Conservation (phyloP, 2,329 filamentous ascomycete species). For the Amauroascus niger region DNA sequence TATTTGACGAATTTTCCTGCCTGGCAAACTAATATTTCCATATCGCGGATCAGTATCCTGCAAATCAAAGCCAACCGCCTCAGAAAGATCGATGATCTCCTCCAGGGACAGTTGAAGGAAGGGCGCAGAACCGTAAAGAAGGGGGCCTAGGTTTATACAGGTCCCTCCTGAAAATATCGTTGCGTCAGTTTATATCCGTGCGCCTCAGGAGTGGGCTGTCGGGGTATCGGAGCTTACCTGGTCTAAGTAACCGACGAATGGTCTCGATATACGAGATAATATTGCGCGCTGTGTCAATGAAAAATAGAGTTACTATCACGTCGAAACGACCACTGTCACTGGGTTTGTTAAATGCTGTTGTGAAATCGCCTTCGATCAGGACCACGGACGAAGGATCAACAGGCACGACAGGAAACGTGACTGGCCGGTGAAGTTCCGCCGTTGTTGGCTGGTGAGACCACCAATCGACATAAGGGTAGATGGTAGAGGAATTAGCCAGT, state of each 20-base stretch:
- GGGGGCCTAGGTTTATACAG: conserved; percentile 50
- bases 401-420: conserved; percentile 41
- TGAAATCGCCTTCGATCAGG: conserved; percentile 50
- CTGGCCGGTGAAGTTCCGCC: conserved; percentile 38
- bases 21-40: conserved; percentile 38
- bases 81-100: conserved; percentile 42
- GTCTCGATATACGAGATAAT: conserved; percentile 47
- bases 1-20: conserved; percentile 35
- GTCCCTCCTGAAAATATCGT: conserved; percentile 33
- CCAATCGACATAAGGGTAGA: conserved; percentile 48
- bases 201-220: not conserved
- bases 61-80: conserved; percentile 46
- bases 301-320: conserved; percentile 48
- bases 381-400: conserved; percentile 29
- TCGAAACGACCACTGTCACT: conserved; percentile 33
- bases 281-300: conserved; percentile 53
- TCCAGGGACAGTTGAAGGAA: conserved; percentile 48
- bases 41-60: conserved; percentile 36
- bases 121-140: conserved; percentile 47
- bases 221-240: not conserved
- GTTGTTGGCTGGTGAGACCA: conserved; percentile 48
- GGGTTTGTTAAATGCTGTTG: conserved; percentile 28
- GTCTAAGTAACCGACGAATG: conserved; percentile 40
- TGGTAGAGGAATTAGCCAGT: conserved; percentile 20
- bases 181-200: not conserved